These are phyloP conservation scores for Pseudogymnoascus sp. DNA, from an alignment of 2,329 filamentous ascomycete genomes.

Conservation along the genomic window DNA sequence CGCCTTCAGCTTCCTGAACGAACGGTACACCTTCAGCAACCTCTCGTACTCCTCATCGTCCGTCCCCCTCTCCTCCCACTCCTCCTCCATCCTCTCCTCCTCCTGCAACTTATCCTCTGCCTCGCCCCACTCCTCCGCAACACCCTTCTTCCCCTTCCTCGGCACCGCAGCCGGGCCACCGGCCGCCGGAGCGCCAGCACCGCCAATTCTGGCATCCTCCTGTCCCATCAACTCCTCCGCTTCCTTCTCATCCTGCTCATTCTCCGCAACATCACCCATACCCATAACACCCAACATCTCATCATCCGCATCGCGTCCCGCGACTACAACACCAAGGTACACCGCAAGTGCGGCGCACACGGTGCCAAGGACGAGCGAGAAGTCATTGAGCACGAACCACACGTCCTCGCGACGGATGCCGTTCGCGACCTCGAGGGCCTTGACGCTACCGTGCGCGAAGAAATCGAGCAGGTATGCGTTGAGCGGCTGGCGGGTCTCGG, in stretches of 20 bases:
- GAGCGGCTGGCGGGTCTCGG: slow-evolving; percentile 44
- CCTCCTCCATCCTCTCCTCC: slow-evolving; percentile 29
- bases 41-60: slow-evolving; percentile 36
- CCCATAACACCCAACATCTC: slow-evolving; percentile 38
- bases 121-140: slow-evolving; percentile 45
- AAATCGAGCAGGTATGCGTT: slow-evolving; percentile 71
- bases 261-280: slow-evolving; percentile 42
- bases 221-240: slow-evolving; percentile 22
- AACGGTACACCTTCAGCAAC: slow-evolving; percentile 49
- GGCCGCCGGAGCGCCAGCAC: neutral
- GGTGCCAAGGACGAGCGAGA: slow-evolving; percentile 58
- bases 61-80: slow-evolving; percentile 25
- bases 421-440: slow-evolving; percentile 56
- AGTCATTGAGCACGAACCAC: slow-evolving; percentile 67
- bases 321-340: slow-evolving; percentile 46
- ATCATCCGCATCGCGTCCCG: slow-evolving; percentile 40
- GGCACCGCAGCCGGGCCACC: neutral
- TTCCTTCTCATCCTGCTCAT: slow-evolving; percentile 28
- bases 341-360: slow-evolving; percentile 59
- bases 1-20: slow-evolving; percentile 49
- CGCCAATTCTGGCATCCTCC: neutral
- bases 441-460: slow-evolving; percentile 63
- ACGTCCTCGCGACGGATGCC: slow-evolving; percentile 58
- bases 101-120: slow-evolving; percentile 32
- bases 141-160: slow-evolving; percentile 32